These are phyloP conservation scores for Acidomyces sp. DNA, from an alignment of 495 filamentous ascomycete genomes.

Conservation along the genomic window DNA sequence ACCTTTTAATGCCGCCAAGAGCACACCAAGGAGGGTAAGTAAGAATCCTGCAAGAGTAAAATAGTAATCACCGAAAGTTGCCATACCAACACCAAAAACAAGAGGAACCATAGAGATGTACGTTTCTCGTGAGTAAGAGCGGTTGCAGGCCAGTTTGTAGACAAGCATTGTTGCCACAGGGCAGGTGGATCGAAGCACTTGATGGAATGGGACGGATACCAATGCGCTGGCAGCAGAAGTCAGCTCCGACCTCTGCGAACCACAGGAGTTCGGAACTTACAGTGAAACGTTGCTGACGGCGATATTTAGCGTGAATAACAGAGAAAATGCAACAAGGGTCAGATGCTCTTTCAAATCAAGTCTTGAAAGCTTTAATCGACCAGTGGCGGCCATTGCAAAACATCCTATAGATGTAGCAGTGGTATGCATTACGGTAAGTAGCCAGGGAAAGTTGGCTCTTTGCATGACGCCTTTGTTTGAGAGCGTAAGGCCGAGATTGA, in stretches of 20 bases:
- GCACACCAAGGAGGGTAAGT: constrained; percentile 40
- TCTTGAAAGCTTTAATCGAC: constrained; percentile 35
- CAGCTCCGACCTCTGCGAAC: too few species aligned
- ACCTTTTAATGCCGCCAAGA: constrained; percentile 42
- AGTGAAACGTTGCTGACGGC: constrained; percentile 42
- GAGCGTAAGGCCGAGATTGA: constrained; percentile 33
- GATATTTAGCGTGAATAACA: constrained; percentile 46
- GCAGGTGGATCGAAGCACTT: constrained; percentile 42
- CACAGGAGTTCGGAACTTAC: too few species aligned
- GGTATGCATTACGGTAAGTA: constrained; percentile 41
- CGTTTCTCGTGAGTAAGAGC: constrained; percentile 35
- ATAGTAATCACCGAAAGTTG: constrained; percentile 45
- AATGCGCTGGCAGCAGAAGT: constrained; percentile 21
- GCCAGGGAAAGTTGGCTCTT: constrained; percentile 42
- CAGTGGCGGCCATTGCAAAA: constrained; percentile 33
- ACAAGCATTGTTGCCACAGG: constrained; percentile 43
- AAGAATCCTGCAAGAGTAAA: constrained; percentile 39
- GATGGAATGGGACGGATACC: constrained; percentile 46
- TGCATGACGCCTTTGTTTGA: constrained; percentile 25
- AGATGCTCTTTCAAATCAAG: constrained; percentile 35
- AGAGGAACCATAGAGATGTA: constrained; percentile 43
- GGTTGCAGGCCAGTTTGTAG: constrained; percentile 36
- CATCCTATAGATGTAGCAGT: constrained; percentile 37
- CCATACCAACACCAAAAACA: constrained; percentile 40
- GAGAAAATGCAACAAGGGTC: constrained; percentile 37